Base-by-base conservation (phyloP, 169 alveolate species). In the Eimeria acervulina region DNA sequence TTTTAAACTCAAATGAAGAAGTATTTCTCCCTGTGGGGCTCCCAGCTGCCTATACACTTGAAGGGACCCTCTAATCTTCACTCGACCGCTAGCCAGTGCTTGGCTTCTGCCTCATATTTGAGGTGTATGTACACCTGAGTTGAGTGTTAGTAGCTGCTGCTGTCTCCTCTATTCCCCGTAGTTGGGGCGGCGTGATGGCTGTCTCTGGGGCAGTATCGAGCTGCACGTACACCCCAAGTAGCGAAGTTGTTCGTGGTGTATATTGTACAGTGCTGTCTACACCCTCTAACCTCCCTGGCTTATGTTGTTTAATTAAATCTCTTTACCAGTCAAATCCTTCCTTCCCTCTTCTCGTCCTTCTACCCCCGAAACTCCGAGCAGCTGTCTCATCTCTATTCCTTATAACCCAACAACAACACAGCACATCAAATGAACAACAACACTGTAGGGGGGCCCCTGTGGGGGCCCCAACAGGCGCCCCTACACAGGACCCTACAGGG, bases 341-440 rank as follows among this genome's bases (percentile, higher is more conserved):
- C 6, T 74, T 74, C n/a, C 87, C 87, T 19, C 55, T 74, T 15
- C 31, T 74, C 10, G 87, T 74, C 61, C 87, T 74, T 10, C 12
- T 36, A 3, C 33, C 87, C 28, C 59, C 87, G 3, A 3, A 74
- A 7, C 28, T 26, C 42, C 26, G 31, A 5, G 5, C 74, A 10
- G 15, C 78, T 28, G 23, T 68, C 42, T 1, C 19, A 4, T 68
- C 42, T 4, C 42, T 68, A 6, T 19, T 68, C 19, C 55, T 7
- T 47, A 7, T 47, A 47, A 5, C 55, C 55, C 12, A 47, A 5
- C 5, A 47, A 47, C 55, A 47, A 47, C 12, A 47, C 5, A n/a
- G 17, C 74, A 61, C 26, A 17, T 4, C 74, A 61, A n/a, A 61
- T n/a, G 31, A 61, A 17, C 6, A 61, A 61, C 74, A 17, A 61